Evolutionary conservation across 2,329 filamentous ascomycete genomes (phyloP).

Genomic region (Helminthosporium solani): DNA sequence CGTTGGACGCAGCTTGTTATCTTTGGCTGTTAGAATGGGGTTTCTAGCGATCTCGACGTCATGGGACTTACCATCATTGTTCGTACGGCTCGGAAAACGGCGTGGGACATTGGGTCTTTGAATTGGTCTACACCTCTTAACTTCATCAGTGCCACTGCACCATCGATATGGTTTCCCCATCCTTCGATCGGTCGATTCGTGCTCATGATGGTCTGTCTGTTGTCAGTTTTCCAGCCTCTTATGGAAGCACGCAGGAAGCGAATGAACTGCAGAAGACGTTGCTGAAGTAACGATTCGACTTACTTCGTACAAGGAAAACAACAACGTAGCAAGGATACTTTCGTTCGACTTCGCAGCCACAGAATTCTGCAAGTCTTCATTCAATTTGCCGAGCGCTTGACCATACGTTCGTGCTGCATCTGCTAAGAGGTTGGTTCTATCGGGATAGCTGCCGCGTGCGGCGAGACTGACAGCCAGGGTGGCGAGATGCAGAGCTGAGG

Average conservation of each 20-base stretch:
- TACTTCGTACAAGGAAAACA: constrained; percentile 47
- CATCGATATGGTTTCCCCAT: constrained; percentile 45
- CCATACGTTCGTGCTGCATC: constrained; percentile 41
- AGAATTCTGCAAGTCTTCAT: constrained; percentile 40
- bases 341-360: constrained; percentile 39
- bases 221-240: constrained; percentile 15
- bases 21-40: constrained; percentile 15
- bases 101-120: constrained; percentile 38
- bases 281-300: constrained; percentile 21
- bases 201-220: constrained; percentile 38
- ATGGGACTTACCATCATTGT: constrained; percentile 42
- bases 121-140: constrained; percentile 43
- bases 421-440: constrained; percentile 31
- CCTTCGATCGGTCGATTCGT: constrained; percentile 40
- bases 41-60: not conserved
- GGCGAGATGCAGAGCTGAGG: constrained; percentile 43
- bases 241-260: constrained; percentile 6
- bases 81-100: constrained; percentile 44
- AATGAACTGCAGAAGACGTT: constrained; percentile 17
- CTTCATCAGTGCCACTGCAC: constrained; percentile 43
- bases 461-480: constrained; percentile 43
- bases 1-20: constrained; percentile 44
- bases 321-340: constrained; percentile 41
- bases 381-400: constrained; percentile 40
- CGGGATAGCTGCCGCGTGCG: constrained; percentile 42